Conservation (phyloP, 495 filamentous ascomycete species). For the Aspergillus biplanus region DNA sequence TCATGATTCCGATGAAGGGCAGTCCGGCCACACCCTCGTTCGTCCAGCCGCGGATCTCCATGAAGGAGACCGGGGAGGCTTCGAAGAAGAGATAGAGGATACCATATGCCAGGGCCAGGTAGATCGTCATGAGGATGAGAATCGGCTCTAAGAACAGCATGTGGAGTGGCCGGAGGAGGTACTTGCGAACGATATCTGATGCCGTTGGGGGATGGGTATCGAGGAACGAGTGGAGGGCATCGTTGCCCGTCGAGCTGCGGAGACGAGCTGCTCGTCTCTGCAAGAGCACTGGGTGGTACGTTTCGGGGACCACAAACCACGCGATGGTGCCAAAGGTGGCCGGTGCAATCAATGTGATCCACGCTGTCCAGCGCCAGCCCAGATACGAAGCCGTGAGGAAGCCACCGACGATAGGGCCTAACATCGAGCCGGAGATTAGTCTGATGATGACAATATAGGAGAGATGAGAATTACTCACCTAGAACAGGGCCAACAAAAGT, state of each 20-base stretch:
- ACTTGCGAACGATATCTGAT: slow-evolving; percentile 49
- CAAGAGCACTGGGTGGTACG: slow-evolving; percentile 60
- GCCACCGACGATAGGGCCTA: slow-evolving; percentile 47
- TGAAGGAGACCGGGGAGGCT: slow-evolving; percentile 63
- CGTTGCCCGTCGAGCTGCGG: slow-evolving; percentile 63
- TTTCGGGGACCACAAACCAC: slow-evolving; percentile 61
- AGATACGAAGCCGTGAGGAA: slow-evolving; percentile 60
- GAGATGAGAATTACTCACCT: slow-evolving; percentile 30
- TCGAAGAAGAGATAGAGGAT: slow-evolving; percentile 68
- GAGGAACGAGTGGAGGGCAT: slow-evolving; percentile 59
- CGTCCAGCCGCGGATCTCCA: slow-evolving; percentile 55
- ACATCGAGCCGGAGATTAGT: slow-evolving; percentile 10
- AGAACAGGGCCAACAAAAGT: slow-evolving; percentile 61
- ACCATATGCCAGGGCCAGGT: slow-evolving; percentile 58
- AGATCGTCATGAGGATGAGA: slow-evolving; percentile 56
- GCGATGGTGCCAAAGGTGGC: slow-evolving; percentile 51
- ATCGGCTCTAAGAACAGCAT: slow-evolving; percentile 66
- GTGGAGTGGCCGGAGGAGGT: slow-evolving; percentile 62
- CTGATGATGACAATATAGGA: not conserved
- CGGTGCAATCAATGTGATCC: slow-evolving; percentile 63
- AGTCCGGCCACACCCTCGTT: slow-evolving; percentile 52
- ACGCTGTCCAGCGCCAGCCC: slow-evolving; percentile 68
- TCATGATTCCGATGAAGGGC: slow-evolving; percentile 61
- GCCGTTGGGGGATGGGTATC: slow-evolving; percentile 58
- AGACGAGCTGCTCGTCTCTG: slow-evolving; percentile 58